phyloP scores from a whole-genome alignment of 169 alveolate species.

The Amoebophrya sp. region DNA sequence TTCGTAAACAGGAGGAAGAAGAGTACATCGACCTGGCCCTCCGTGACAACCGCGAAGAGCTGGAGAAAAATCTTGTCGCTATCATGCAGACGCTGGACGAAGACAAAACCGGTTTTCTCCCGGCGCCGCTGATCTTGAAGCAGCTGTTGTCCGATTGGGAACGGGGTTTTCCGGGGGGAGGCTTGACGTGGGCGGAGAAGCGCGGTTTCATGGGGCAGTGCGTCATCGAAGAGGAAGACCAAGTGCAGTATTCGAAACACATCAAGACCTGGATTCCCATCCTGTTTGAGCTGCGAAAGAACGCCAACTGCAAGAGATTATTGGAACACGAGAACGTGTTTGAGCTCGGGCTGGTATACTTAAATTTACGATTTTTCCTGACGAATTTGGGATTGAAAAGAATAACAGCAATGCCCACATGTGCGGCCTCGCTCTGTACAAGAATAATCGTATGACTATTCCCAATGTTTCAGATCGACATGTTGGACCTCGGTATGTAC shows the following conservation, averaged over 20 bases:
- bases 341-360: background rate
- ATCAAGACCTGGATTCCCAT: slow-evolving; percentile 2
- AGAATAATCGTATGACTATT: background rate
- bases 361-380: too few relatives aligned
- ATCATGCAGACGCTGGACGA: background rate
- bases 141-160: background rate
- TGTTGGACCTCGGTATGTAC: background rate
- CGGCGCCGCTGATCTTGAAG: background rate
- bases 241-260: background rate
- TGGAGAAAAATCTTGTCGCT: background rate
- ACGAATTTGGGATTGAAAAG: too few relatives aligned
- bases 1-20: background rate
- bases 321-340: background rate
- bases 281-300: background rate
- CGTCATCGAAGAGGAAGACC: background rate
- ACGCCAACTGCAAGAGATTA: background rate
- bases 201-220: slow-evolving; percentile 5
- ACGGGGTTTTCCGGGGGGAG: background rate
- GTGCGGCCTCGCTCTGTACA: too few relatives aligned
- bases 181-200: background rate
- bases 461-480: background rate
- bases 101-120: slow-evolving; percentile 7
- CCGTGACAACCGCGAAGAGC: background rate
- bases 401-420: too few relatives aligned
- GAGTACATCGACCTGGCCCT: background rate